Evolutionary conservation across 345 rosid species (phyloP), one percentile per base, ranked within the genome.

Genomic region (Acer saccharum): DNA sequence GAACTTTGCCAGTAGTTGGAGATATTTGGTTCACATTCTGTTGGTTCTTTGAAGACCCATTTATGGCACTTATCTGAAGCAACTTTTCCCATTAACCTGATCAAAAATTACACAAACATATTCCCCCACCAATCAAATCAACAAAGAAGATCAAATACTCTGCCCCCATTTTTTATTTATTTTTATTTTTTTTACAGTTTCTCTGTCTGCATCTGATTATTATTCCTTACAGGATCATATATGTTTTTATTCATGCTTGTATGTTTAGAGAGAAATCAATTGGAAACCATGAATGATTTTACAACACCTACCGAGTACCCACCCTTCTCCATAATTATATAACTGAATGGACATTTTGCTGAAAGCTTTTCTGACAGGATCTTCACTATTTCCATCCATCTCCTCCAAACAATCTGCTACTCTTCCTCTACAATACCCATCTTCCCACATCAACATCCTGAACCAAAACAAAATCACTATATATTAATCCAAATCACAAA

Each of bases 401-500:
- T 91, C 95, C 78, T 96, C 98, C 83, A 85, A 21, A 79, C 97
- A 87, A 71, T 96, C 97, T 76, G 90, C 88, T 60, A 81, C 90
- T 82, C 93, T 82, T 81, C 93, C 97, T 81, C 92, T 90, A 75
- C 99, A 96, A 81, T 81, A 96, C 41, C 98, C 99, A 87, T 96
- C 99, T 91, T 96, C 99, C 99, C 99, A 96, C 99, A 96, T 96
- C 93, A 96, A 83, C 99, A 96, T 96, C 97, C 99, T 96, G 77
- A 84, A 76, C 63, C 69, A 67, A 20, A 29, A 43, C 23, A 39
- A 69, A n/a, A n/a, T n/a, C n/a, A n/a, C n/a, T n/a, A n/a, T n/a
- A n/a, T n/a, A n/a, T n/a, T n/a, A n/a, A 18, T 1, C 65, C 48
- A 63, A 73, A 41, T 74, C 4, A 74, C 20, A 44, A 68, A 64